Conservation (phyloP, 208 protist genomes). For the Leishmania major region DNA sequence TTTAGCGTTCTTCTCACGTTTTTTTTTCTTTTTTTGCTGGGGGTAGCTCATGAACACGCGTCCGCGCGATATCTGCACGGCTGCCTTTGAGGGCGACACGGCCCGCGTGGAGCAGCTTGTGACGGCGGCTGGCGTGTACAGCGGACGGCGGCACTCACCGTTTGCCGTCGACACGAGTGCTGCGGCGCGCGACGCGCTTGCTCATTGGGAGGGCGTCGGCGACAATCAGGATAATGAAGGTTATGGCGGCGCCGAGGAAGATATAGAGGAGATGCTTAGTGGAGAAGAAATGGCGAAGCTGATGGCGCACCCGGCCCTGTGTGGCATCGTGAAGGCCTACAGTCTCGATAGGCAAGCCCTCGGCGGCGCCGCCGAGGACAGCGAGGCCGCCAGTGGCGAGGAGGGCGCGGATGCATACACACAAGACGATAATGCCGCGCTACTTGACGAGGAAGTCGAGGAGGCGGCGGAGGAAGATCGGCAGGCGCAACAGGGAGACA, state of each 20-base stretch:
- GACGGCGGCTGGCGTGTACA: slow-evolving; percentile 46
- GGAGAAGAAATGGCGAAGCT: slow-evolving; percentile 21
- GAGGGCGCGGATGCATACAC: not conserved
- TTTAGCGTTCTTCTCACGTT: not conserved
- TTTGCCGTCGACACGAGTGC: slow-evolving; percentile 31
- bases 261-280: slow-evolving; percentile 19
- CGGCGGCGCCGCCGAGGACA: slow-evolving; percentile 5
- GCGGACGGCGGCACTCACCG: slow-evolving; percentile 35
- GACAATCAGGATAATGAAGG: not conserved
- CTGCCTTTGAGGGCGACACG: slow-evolving; percentile 71
- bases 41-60: slow-evolving; percentile 36
- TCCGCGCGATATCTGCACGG: slow-evolving; percentile 61
- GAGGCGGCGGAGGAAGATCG: slow-evolving; percentile 32
- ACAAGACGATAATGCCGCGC: slow-evolving; percentile 9
- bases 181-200: slow-evolving; percentile 13
- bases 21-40: too few species aligned
- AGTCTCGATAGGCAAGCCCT: slow-evolving; percentile 14
- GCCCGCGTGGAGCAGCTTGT: slow-evolving; percentile 64
- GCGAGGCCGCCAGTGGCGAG: slow-evolving; percentile 1
- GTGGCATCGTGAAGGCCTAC: slow-evolving; percentile 18
- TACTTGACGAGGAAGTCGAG: slow-evolving; percentile 31
- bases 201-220: not conserved
- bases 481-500: slow-evolving; percentile 36
- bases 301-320: slow-evolving; percentile 15
- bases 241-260: not conserved